Base-by-base conservation (phyloP, 176 grass and related monocot genomes). In the Calamus simplicifolius region DNA sequence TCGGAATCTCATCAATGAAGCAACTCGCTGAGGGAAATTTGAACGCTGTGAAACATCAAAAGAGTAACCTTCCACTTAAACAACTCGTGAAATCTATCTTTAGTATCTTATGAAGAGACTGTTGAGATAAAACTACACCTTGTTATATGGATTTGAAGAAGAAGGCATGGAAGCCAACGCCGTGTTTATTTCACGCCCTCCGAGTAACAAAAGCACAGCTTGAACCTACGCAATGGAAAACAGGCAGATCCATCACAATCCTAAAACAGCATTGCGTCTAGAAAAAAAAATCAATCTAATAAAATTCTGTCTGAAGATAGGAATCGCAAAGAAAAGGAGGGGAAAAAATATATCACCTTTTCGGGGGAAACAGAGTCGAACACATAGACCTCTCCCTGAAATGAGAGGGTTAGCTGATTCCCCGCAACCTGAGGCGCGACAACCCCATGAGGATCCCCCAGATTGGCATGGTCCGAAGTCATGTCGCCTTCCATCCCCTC, bases 301-400 rank as follows among this genome's bases (percentile, higher is more conserved):
- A 30, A 6, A 63, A 69, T 49, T 19, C 23, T 16, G 54, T 16
- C 19, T 43, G 8, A 7, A 43, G 35, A 43, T 23, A 43, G 8
- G 35, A 43, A 43, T 1, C 12, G 35, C 35, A 25, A 38, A 56
- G 29, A 58, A 18, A 16, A 18, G 29, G 18, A 57, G 25, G 4
- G 52, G n/a, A 19, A 27, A 3, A 3, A 30, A 62, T 26, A 52
- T 53, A 18, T 25, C 50, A 73, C 93, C 93, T 98, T 98, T 71
- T 98, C 93, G 38, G 93, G 93, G 28, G 93, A 98, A 53, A 98
- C 93, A 14, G 81, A 88, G 56, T 98, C 93, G 69, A 98, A 98
- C 1, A 98, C 93, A 63, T 98, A 98, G 76, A 88, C 93, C 63
- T 98, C 93, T 61, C 88, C 85, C 62, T 98, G 93, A 63, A 98